Evolutionary conservation across 805 yeast genomes (phyloP), one percentile per base, ranked within the genome.

Genomic region (Schwanniomyces polymorphus): DNA sequence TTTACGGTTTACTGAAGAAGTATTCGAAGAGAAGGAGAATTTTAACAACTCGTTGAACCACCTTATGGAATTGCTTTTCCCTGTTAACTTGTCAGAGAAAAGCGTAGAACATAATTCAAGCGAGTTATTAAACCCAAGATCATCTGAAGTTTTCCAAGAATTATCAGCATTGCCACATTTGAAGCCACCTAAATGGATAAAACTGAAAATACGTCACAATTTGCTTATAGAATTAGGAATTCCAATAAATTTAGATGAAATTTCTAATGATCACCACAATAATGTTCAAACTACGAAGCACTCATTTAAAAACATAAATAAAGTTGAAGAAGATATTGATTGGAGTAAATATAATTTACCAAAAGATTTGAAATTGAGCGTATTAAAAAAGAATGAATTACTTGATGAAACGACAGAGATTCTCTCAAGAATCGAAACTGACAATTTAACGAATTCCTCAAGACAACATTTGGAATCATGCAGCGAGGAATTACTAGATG

Each of bases 241-340:
- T 2, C 95, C 95, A 0, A 78, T 87, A 35, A 85, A 85, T 55
- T 67, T 85, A 12, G 90, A 85, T 61, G 87, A 84, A 49, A 41
- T 72, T 17, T 53, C 50, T 3, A 14, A 17, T 17, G 23, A 38
- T 6, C 12, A 42, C 25, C 23, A 34, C 17, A 26, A 28, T 17
- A 14, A 23, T 5, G 21, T 9, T 2, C 26, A 12, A 21, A 34
- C 33, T 33, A 5, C 39, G 28, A 18, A n/a, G 14, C 25, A 37
- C 11, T 9, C 9, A 6, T 11, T n/a, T 7, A 23, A 16, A 29
- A 18, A 34, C 17, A 31, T 31, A 31, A 27, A 48, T 34, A 33
- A 42, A 16, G 37, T 25, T 16, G 70, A 64, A 44, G 50, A 54
- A 10, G 70, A 69, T 41, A 65, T 72, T 4, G 52, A 64, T 39